phyloP scores from a whole-genome alignment of 371 early-diverging fungal genomes.

The Quaeritorhiza haematococci region DNA sequence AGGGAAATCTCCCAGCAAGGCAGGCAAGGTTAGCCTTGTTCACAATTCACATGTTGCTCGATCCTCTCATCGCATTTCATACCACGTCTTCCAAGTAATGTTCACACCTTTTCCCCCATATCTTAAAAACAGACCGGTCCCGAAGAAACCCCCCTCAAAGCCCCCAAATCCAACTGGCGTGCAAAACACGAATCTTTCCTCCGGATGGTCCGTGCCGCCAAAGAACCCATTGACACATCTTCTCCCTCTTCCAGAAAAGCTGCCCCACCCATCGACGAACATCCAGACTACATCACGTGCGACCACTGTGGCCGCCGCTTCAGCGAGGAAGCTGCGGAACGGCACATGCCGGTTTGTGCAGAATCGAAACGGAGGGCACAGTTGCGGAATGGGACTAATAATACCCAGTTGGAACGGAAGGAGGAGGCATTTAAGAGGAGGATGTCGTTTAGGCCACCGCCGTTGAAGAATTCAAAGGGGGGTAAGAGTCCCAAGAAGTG shows the following conservation, averaged over 20 bases:
- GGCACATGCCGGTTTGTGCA: constrained; percentile 45
- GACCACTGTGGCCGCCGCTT: constrained; percentile 38
- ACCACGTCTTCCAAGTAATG: too few relatives aligned
- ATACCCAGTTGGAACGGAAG: too few relatives aligned
- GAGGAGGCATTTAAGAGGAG: too few relatives aligned
- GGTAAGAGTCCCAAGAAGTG: too few relatives aligned
- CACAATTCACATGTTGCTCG: too few relatives aligned
- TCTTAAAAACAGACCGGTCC: not conserved
- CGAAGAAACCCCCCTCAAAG: constrained; percentile 7
- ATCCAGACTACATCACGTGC: constrained; percentile 43
- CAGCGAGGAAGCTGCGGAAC: constrained; percentile 34
- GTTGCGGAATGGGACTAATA: too few relatives aligned
- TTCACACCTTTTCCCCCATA: constrained; percentile 2
- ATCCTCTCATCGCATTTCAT: too few relatives aligned
- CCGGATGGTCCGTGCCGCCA: constrained; percentile 37
- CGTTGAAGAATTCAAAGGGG: too few relatives aligned
- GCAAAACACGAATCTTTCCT: constrained; percentile 39
- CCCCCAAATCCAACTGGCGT: constrained; percentile 36
- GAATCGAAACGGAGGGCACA: too few relatives aligned
- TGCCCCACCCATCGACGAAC: constrained; percentile 20
- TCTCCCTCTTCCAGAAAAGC: not conserved
- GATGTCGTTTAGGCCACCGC: too few relatives aligned
- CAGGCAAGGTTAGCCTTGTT: too few relatives aligned
- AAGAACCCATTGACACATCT: constrained; percentile 3
- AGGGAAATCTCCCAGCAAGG: not conserved